Evolutionary conservation across 2,329 filamentous ascomycete species (phyloP), one percentile per base, ranked within the genome.

Genomic region (Macroventuria anomochaeta): DNA sequence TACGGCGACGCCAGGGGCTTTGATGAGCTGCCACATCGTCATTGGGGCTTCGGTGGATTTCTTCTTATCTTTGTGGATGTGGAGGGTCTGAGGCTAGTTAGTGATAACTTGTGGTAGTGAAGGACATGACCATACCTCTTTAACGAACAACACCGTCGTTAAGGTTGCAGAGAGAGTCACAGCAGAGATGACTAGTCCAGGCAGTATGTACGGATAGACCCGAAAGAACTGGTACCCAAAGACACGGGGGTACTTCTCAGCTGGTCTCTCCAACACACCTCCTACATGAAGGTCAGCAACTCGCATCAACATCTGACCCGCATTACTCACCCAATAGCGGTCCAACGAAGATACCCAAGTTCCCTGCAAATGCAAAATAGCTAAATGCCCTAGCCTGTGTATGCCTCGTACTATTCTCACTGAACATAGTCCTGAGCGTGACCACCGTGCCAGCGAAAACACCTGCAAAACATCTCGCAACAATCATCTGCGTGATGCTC

Each of bases 331-430:
- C 79, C 17, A 91, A 67, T 7, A 90, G 65, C 2, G 89, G 88
- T 0, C 90, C 90, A 2, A 91, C 25, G 53, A 91, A 85, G 37
- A 93, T 85, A 3, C 90, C 90, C 7, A 93, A 18, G 60, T 93
- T 93, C 4, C 85, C 85, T 0, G 83, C 79, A 67, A 93, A 90
- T 8, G 89, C 88, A 68, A 93, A 93, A 79, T 85, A 89, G 65
- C 87, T 87, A 67, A 93, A 95, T 0, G 87, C 85, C 23, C 81
- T 77, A 0, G 90, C 89, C 73, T 93, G 89, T 0, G 87, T 92
- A 57, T 83, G 81, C 5, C 82, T 76, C 0, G 87, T 89, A 70
- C 85, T 88, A 61, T 87, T 85, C 73, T 95, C 90, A 15, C 84
- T 83, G 25, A 93, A 80, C 88, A 93, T 92, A 6, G 89, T 87